Conservation (phyloP, 2,329 filamentous ascomycete species). For the Myriosclerotinia scirpicola region DNA sequence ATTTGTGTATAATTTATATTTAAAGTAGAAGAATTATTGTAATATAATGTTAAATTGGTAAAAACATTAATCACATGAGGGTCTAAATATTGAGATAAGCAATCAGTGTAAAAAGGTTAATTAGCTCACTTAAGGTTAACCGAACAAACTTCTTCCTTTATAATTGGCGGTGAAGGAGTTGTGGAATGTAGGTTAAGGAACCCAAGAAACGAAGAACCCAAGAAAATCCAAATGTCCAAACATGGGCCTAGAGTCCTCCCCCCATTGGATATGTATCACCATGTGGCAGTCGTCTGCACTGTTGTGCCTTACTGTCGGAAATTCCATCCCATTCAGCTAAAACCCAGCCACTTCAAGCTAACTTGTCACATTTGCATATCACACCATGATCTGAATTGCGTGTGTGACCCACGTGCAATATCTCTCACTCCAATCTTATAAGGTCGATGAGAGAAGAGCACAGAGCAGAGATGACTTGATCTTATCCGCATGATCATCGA, state of each 20-base stretch:
- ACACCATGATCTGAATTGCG: constrained; percentile 1
- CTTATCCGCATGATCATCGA: constrained; percentile 15
- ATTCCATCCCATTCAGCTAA: background rate
- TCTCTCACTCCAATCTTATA: background rate
- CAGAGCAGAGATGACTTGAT: background rate
- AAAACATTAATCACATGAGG: too few relatives aligned
- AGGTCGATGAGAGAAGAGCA: background rate
- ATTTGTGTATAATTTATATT: too few relatives aligned
- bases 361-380: constrained; percentile 10
- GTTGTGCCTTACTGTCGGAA: constrained; percentile 8
- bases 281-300: constrained; percentile 5
- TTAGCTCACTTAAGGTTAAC: background rate
- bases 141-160: background rate
- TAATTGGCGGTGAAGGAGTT: background rate
- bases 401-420: constrained; percentile 9
- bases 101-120: too few relatives aligned
- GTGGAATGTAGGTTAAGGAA: background rate
- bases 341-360: background rate
- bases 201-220: background rate
- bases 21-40: too few relatives aligned
- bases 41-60: too few relatives aligned
- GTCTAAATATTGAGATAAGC: too few relatives aligned
- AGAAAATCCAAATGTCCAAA: background rate
- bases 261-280: background rate
- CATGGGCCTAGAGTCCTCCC: background rate